Evolutionary conservation across 805 yeast species (phyloP).

Genomic region (Maudiozyma serrabonitensis): DNA sequence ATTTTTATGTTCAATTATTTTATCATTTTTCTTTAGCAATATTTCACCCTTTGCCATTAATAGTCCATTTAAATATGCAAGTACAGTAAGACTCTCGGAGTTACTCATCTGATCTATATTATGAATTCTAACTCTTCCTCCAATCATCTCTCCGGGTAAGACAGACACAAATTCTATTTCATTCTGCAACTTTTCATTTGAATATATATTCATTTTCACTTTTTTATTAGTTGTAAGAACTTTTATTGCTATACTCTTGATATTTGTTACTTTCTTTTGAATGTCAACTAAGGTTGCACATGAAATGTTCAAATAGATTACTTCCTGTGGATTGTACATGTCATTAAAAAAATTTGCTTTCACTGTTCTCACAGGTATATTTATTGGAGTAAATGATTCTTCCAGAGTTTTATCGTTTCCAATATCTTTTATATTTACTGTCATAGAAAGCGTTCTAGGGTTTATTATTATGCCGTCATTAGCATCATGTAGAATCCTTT

Average conservation of each 20-base stretch:
- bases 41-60: conserved; percentile 51
- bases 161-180: conserved; percentile 70
- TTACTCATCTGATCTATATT: conserved; percentile 42
- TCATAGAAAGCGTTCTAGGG: conserved; percentile 66
- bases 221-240: conserved; percentile 33
- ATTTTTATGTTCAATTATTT: conserved; percentile 40
- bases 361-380: conserved; percentile 41
- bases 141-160: conserved; percentile 57
- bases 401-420: conserved; percentile 32
- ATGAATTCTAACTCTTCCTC: conserved; percentile 58
- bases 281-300: conserved; percentile 25
- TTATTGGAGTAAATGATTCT: background rate
- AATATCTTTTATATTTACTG: conserved; percentile 65
- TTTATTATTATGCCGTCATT: conserved; percentile 69
- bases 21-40: conserved; percentile 37
- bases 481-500: conserved; percentile 68
- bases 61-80: conserved; percentile 54
- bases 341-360: conserved; percentile 44
- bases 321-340: conserved; percentile 46
- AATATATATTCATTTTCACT: conserved; percentile 54
- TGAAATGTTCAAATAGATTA: conserved; percentile 51
- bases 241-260: conserved; percentile 18
- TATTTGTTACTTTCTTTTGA: conserved; percentile 10
- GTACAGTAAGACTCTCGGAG: conserved; percentile 46
- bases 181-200: conserved; percentile 43